Evolutionary conservation across 1,284 basidiomycete genomes (phyloP).

Genomic region (Omphalotus olearius): DNA sequence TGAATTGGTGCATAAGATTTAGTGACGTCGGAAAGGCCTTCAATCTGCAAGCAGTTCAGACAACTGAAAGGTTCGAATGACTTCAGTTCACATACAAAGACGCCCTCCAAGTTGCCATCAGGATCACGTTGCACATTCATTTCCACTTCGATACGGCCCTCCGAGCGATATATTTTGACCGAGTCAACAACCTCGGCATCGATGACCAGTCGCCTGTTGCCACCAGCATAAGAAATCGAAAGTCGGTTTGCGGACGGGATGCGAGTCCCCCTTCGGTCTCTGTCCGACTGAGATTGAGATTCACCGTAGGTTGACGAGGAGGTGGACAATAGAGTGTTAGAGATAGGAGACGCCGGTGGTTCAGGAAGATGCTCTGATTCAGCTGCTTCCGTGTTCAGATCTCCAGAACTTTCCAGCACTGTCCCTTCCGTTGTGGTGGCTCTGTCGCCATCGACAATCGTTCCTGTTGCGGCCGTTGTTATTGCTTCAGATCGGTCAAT

Average conservation of each 20-base stretch:
- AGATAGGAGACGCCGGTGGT: slow-evolving; percentile 50
- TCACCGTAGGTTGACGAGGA: slow-evolving; percentile 43
- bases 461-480: too few relatives aligned
- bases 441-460: slow-evolving; percentile 12
- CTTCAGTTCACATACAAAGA: slow-evolving; percentile 51
- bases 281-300: slow-evolving; percentile 6
- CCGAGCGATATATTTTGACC: slow-evolving; percentile 76
- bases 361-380: slow-evolving; percentile 50
- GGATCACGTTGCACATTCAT: slow-evolving; percentile 56
- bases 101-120: slow-evolving; percentile 62
- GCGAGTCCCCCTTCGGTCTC: slow-evolving; percentile 14
- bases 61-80: slow-evolving; percentile 1
- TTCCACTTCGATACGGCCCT: slow-evolving; percentile 82
- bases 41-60: slow-evolving; percentile 47
- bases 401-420: slow-evolving; percentile 13
- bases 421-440: slow-evolving; percentile 8
- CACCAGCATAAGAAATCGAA: slow-evolving; percentile 92
- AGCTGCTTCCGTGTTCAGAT: slow-evolving; percentile 12
- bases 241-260: slow-evolving; percentile 75
- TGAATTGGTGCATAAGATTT: slow-evolving; percentile 65
- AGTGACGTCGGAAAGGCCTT: slow-evolving; percentile 67
- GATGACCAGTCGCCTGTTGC: slow-evolving; percentile 80
- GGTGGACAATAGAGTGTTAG: slow-evolving; percentile 45
- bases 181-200: slow-evolving; percentile 84
- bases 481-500: too few relatives aligned